Base-by-base conservation (phyloP, 352 stramenopile species). In the Globisporangium perplexum region DNA sequence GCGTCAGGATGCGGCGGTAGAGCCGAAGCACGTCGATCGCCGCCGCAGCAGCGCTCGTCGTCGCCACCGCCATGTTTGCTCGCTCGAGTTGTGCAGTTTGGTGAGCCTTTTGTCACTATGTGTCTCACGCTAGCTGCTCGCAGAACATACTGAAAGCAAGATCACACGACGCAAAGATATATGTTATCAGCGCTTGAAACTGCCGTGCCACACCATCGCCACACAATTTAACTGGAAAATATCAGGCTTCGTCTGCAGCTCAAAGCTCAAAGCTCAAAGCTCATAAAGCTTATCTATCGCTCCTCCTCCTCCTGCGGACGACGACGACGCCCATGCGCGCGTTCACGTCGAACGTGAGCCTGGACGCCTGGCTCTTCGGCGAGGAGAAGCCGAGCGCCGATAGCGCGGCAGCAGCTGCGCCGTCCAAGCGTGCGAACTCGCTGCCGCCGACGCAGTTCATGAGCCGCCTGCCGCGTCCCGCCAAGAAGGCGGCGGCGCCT, bases 311-410 rank as follows among this genome's bases (percentile, higher is more conserved):
- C 12, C 22, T 15, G 7, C 17, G 11, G 18, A 3, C 24, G 18
- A 20, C 51, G 22, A 7, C 33, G 10, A n/a, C 20, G 24, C 8
- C 77, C 44, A 84, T 82, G 59, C 53, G 65, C 49, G 43, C 43
- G 30, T 62, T 61, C 47, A 36, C 41, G 24, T 58, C 30, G 33
- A 81, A 77, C 69, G 71, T 87, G 52, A 86, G 64, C 44, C 77
- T 92, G 23, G 82, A 92, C 50, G 76, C 78, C 57, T 92, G 78
- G 82, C 82, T 92, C 69, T 89, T 90, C 42, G 78, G 82, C 30
- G 82, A 92, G 42, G 78, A 92, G 53, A 78, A 77, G 50, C 26
- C 47, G 4, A 56, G 57, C 44, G 47, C 24, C 42, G 11, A 33
- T 4, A n/a, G 50, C 26, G 43, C 58, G 15, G 47, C 45, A 65